These are phyloP conservation scores for Fragaria nilgerrensis DNA, from an alignment of 306 rosid genomes.

Conservation along the genomic window DNA sequence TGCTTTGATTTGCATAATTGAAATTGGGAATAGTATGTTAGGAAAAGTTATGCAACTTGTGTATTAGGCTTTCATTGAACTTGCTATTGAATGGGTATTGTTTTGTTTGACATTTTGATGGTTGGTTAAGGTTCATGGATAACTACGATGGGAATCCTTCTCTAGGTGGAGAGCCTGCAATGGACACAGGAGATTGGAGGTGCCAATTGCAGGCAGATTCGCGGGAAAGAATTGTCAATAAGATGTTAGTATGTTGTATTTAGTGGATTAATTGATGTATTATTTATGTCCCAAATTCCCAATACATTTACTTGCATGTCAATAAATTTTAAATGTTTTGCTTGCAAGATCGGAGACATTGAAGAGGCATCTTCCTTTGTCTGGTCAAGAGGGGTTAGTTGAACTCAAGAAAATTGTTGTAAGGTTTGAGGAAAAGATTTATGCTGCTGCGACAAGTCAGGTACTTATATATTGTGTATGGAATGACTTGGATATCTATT, in stretches of 20 bases:
- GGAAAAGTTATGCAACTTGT: neutral
- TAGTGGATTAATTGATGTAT: neutral
- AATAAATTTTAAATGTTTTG: neutral
- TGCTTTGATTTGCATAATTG: neutral
- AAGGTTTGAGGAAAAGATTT: slow-evolving; percentile 82
- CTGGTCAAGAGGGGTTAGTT: slow-evolving; percentile 53
- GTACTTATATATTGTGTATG: slow-evolving; percentile 27
- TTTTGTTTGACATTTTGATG: neutral
- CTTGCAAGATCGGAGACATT: slow-evolving; percentile 58
- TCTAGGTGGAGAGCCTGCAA: slow-evolving; percentile 22
- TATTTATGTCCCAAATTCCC: neutral
- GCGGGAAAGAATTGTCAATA: slow-evolving; percentile 47
- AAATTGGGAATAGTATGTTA: neutral
- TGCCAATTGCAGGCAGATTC: slow-evolving; percentile 35
- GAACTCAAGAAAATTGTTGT: slow-evolving; percentile 61
- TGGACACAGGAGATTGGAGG: slow-evolving; percentile 51
- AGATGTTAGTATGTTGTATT: slow-evolving; percentile 32
- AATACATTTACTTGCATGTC: neutral
- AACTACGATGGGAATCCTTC: slow-evolving; percentile 18
- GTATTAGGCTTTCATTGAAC: neutral
- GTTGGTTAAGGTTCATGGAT: slow-evolving; percentile 19
- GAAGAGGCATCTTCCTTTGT: slow-evolving; percentile 58
- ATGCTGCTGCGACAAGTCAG: slow-evolving; percentile 57
- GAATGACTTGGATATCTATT: neutral
- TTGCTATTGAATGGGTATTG: neutral